phyloP scores from a whole-genome alignment of 2,329 filamentous ascomycete species.

The Cadophora malorum region DNA sequence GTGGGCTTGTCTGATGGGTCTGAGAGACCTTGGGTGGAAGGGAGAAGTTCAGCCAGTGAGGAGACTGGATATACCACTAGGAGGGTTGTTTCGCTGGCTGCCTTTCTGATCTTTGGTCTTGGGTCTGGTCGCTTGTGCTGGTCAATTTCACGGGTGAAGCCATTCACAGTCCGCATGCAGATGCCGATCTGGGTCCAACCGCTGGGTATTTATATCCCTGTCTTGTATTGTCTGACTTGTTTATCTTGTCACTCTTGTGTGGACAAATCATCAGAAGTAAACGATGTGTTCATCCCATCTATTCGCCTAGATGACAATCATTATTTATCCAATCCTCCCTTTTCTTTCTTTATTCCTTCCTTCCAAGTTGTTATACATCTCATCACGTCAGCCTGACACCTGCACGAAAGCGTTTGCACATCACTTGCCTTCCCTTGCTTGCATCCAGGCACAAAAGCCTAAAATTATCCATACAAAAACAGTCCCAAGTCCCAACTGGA shows the following conservation, averaged over 20 bases:
- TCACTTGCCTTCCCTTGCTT: background rate
- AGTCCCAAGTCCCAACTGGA: too few species aligned
- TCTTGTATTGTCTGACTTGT: background rate
- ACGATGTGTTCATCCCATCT: slow-evolving; percentile 3
- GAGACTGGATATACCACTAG: background rate
- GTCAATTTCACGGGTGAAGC: slow-evolving; percentile 2
- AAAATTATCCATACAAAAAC: too few species aligned
- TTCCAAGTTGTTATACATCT: background rate
- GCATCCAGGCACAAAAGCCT: background rate
- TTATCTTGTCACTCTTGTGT: background rate
- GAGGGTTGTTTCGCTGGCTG: background rate
- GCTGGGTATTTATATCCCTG: slow-evolving; percentile 5
- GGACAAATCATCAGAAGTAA: background rate
- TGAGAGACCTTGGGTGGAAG: background rate
- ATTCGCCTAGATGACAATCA: background rate
- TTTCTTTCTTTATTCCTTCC: background rate
- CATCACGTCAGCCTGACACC: slow-evolving; percentile 8
- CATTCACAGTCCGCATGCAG: slow-evolving; percentile 2
- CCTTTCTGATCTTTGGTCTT: background rate
- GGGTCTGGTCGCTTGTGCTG: background rate
- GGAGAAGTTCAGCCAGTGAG: background rate
- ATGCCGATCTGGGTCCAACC: slow-evolving; percentile 10
- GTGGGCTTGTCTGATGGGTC: background rate
- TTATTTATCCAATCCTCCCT: background rate
- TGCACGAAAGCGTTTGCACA: background rate